Conservation (phyloP, 2,329 filamentous ascomycete species). For the Fusarium palustre region DNA sequence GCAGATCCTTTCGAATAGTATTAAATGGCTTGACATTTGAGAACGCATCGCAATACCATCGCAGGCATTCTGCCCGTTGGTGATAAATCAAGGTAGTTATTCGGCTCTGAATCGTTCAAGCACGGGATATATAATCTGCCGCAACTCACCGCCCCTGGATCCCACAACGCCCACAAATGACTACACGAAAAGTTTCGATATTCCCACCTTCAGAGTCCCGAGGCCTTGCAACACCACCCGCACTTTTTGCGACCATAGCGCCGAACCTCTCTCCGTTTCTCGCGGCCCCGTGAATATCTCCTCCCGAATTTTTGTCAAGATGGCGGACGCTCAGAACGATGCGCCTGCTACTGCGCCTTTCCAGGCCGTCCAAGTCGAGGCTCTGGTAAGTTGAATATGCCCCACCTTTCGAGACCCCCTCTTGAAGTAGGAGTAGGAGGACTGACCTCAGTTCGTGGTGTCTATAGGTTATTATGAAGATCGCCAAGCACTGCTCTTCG, state of each 20-base stretch:
- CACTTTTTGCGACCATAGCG: constrained; percentile 44
- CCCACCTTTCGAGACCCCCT: constrained; percentile 51
- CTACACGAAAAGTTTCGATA: constrained; percentile 58
- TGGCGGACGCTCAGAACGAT: constrained; percentile 73
- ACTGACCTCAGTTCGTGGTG: constrained; percentile 36
- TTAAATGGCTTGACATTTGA: background rate
- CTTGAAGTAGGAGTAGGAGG: constrained; percentile 40
- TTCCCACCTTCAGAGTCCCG: constrained; percentile 51
- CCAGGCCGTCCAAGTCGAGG: constrained; percentile 92
- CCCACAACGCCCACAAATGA: constrained; percentile 61
- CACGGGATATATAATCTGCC: constrained; percentile 52
- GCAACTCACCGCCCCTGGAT: constrained; percentile 51
- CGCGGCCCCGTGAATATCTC: constrained; percentile 43
- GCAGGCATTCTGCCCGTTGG: background rate
- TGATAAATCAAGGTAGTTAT: constrained; percentile 18
- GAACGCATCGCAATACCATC: background rate
- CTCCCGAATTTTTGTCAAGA: constrained; percentile 54
- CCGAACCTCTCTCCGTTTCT: constrained; percentile 42
- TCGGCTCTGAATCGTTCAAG: constrained; percentile 5
- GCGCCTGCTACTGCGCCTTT: constrained; percentile 65
- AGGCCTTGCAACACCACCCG: constrained; percentile 47
- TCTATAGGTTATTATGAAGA: constrained; percentile 93
- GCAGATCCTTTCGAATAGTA: background rate
- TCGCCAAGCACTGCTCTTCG: constrained; percentile 93
- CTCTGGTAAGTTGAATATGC: constrained; percentile 74